phyloP scores from a whole-genome alignment of 2,329 filamentous ascomycete genomes.

The Cladosporium oxysporum region DNA sequence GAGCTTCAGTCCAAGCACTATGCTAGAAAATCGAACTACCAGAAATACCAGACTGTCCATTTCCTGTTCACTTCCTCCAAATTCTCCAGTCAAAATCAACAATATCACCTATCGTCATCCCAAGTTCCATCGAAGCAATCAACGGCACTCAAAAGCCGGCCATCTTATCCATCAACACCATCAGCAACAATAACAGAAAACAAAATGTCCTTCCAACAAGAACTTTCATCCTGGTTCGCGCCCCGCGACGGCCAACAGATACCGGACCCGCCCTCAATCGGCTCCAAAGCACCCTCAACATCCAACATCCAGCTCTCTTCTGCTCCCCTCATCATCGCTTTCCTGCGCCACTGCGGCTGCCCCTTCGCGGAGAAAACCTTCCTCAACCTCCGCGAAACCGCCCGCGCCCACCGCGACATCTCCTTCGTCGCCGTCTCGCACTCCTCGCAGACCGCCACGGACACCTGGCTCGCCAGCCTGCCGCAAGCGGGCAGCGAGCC shows the following conservation, averaged over 20 bases:
- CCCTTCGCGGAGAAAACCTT: constrained; percentile 61
- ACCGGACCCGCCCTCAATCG: constrained; percentile 46
- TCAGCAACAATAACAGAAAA: background rate
- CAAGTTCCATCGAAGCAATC: background rate
- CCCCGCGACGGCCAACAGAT: constrained; percentile 33
- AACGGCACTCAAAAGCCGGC: background rate
- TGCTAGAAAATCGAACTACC: no score
- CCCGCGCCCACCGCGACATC: constrained; percentile 51
- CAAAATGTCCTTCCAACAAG: constrained; percentile 43
- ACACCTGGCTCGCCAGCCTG: constrained; percentile 56
- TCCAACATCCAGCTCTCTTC: constrained; percentile 53
- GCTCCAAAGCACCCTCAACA: constrained; percentile 58
- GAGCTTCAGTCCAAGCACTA: no score
- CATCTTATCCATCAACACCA: background rate
- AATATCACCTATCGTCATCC: no score
- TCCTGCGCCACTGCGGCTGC: constrained; percentile 73
- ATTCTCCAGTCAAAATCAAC: no score
- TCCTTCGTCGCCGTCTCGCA: constrained; percentile 66
- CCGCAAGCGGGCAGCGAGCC: constrained; percentile 52
- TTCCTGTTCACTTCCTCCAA: no score
- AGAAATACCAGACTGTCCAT: no score
- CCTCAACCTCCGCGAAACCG: constrained; percentile 54
- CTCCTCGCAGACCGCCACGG: constrained; percentile 54
- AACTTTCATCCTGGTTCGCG: constrained; percentile 46
- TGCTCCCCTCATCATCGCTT: constrained; percentile 64